Conservation (phyloP, 2,329 filamentous ascomycete species). For the Plenodomus lindquistii region DNA sequence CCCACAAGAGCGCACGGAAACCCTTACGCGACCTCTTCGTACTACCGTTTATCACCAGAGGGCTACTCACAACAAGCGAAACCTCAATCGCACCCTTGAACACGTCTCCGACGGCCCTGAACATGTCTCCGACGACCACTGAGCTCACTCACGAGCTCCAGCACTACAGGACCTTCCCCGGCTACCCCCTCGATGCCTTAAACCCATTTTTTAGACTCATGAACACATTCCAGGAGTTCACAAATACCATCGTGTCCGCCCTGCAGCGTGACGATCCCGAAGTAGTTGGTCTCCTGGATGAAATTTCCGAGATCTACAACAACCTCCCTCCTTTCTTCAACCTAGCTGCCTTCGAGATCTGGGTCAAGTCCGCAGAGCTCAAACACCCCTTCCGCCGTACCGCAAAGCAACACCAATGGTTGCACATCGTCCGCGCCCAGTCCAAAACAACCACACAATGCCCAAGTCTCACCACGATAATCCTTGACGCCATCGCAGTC, state of each 20-base stretch:
- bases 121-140: background rate
- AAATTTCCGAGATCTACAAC: background rate
- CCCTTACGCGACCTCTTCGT: too few species aligned
- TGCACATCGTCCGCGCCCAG: conserved; percentile 3
- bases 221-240: conserved; percentile 6
- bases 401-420: conserved; percentile 4
- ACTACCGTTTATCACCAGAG: too few species aligned
- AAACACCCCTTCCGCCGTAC: conserved; percentile 10
- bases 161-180: background rate
- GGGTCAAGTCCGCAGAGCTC: conserved; percentile 9
- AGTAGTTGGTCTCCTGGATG: background rate
- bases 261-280: background rate
- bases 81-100: background rate
- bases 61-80: too few species aligned
- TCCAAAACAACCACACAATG: background rate
- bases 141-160: background rate
- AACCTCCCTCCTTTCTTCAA: conserved; percentile 2
- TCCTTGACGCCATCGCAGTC: background rate
- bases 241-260: background rate
- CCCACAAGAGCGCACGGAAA: too few species aligned
- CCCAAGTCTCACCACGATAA: background rate
- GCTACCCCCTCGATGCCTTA: background rate
- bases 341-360: background rate
- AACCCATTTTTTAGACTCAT: conserved; percentile 5
- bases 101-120: background rate